Evolutionary conservation across 2,329 filamentous ascomycete genomes (phyloP), one percentile per base, ranked within the genome.

Genomic region (Beauveria caledonica): DNA sequence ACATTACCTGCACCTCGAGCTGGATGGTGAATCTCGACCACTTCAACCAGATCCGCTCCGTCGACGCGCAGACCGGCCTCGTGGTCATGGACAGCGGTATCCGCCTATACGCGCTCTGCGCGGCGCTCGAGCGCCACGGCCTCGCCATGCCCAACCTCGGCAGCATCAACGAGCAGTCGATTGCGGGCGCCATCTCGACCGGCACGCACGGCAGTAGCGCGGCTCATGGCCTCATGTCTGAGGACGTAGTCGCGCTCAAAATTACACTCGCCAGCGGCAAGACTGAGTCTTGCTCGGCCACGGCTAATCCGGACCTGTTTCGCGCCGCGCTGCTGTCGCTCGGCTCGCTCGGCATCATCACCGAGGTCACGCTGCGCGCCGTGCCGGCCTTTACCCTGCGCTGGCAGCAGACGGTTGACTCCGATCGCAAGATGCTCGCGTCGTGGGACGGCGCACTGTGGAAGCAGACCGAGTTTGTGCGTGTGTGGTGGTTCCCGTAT

Each of bases 401-500:
- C 63, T 99, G 94, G 94, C 77, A 82, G 60, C 94, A 97, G 76
- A 86, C 86, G 8, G 81, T 97, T 62, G 84, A 90, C 63, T 75
- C 85, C 1, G 86, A 97, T 63, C 71, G 77, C 49, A 80, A 83
- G 50, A 82, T 96, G 64, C 78, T 96, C 52, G 77, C 80, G 11
- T 79, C 82, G 7, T 97, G 94, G 91, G 74, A 86, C 19, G 79
- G 77, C 7, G 81, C 82, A 39, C 79, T 97, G 15, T 97, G 94
- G 93, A 90, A 84, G 1, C 82, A 86, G 63, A 85, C 87, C 63
- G 92, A 97, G 73, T 99, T 93, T 69, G 90, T 95, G 27, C 84
- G 94, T 29, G 91, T 97, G 29, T 99, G 94, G 93, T 99, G 94
- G 94, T 86, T 96, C 70, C 94, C 94, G 0, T 96, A 97, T 75